phyloP scores from a whole-genome alignment of 2,329 filamentous ascomycete genomes.

The Neofusicoccum cordaticola region DNA sequence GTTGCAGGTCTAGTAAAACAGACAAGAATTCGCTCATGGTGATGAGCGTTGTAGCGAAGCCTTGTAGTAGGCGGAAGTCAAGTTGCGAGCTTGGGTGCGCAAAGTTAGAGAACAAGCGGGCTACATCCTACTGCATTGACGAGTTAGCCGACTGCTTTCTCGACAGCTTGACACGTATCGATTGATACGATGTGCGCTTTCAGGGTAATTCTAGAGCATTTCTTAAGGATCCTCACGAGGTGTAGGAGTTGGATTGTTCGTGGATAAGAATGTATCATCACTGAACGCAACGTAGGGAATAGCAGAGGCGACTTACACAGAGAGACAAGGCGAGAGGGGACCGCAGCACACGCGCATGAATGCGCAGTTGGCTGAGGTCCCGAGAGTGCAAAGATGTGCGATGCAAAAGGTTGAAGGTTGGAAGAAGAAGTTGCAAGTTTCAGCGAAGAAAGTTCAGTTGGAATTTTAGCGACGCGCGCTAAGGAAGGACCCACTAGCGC shows the following conservation, averaged over 20 bases:
- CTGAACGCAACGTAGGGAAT: neutral
- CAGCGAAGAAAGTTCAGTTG: neutral
- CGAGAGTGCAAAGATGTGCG: neutral
- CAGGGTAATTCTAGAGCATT: constrained; percentile 58
- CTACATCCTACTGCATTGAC: neutral
- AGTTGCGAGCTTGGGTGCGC: too few species aligned
- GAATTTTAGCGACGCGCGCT: constrained; percentile 7
- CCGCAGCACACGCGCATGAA: neutral
- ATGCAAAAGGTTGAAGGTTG: neutral
- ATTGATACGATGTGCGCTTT: constrained; percentile 29
- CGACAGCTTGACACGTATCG: neutral
- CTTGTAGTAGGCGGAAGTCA: too few species aligned
- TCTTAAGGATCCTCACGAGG: constrained; percentile 48
- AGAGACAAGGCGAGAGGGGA: neutral
- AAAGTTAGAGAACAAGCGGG: neutral
- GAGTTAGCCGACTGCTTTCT: neutral
- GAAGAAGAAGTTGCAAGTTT: neutral
- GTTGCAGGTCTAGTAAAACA: too few species aligned
- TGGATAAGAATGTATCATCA: constrained; percentile 18
- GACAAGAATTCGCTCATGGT: too few species aligned
- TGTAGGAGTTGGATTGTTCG: constrained; percentile 52
- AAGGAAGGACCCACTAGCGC: neutral
- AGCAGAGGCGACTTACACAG: neutral
- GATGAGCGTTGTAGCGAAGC: neutral
- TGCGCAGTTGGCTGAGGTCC: neutral